phyloP scores from a whole-genome alignment of 352 stramenopile species.

The Discostella stelligera region DNA sequence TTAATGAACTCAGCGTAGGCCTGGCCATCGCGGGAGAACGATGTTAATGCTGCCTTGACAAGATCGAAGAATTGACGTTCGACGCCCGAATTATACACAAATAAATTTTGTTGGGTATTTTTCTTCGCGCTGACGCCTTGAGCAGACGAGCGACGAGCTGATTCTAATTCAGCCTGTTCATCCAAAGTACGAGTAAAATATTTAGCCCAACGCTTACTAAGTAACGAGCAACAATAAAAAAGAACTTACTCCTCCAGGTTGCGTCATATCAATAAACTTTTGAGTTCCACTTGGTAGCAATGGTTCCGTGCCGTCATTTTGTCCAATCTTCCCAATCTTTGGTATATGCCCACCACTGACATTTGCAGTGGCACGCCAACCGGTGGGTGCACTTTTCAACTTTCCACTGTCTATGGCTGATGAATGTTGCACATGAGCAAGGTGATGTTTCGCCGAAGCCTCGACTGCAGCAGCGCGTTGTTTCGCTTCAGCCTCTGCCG shows the following conservation, averaged over 20 bases:
- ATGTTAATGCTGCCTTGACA: slow-evolving; percentile 71
- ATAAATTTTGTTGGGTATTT: slow-evolving; percentile 44
- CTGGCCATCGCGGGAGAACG: slow-evolving; percentile 76
- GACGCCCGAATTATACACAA: slow-evolving; percentile 80
- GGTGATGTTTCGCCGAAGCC: slow-evolving; percentile 37
- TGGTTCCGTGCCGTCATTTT: background rate
- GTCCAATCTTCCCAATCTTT: slow-evolving; percentile 11
- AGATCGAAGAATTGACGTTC: slow-evolving; percentile 84
- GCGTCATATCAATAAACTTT: slow-evolving; percentile 81
- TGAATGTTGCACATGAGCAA: slow-evolving; percentile 25
- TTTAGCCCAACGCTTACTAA: background rate
- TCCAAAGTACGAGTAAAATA: slow-evolving; percentile 3
- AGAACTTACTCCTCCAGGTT: slow-evolving; percentile 40
- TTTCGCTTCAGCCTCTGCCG: slow-evolving; percentile 91
- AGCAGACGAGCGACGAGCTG: slow-evolving; percentile 14
- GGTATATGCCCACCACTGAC: background rate
- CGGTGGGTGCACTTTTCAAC: slow-evolving; percentile 32
- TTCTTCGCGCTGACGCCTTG: background rate
- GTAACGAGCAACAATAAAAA: background rate
- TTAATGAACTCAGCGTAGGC: slow-evolving; percentile 98
- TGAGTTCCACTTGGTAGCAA: slow-evolving; percentile 26
- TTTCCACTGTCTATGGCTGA: slow-evolving; percentile 2
- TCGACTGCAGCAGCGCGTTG: slow-evolving; percentile 48
- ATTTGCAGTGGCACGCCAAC: slow-evolving; percentile 27
- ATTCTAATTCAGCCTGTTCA: slow-evolving; percentile 25